A percentile compares a stretch with the other conserved stretches of the same genome.
These are phyloP conservation scores for Mycena rosella DNA, from an alignment of 768 basidiomycete species.

Conservation along the genomic window DNA sequence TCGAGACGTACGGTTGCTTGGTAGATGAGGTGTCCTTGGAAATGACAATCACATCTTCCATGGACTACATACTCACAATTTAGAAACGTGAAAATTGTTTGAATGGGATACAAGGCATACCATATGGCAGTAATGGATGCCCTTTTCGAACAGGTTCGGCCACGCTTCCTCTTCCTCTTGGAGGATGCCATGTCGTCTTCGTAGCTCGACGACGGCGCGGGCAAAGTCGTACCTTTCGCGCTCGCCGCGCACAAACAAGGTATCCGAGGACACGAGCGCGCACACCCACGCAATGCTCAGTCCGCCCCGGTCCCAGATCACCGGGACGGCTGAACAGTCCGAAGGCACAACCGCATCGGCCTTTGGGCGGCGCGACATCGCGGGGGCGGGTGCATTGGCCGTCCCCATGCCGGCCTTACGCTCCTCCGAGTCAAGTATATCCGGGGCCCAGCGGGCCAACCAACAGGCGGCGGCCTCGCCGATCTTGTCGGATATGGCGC, in stretches of 20 bases:
- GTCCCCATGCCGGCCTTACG: slow-evolving; percentile 38
- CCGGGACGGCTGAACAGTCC: slow-evolving; percentile 51
- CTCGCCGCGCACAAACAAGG: slow-evolving; percentile 84
- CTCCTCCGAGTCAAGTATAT: slow-evolving; percentile 80
- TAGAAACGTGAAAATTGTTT: slow-evolving; percentile 20
- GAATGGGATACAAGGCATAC: slow-evolving; percentile 53
- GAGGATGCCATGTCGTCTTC: slow-evolving; percentile 66
- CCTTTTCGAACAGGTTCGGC: slow-evolving; percentile 75
- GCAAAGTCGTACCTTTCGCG: slow-evolving; percentile 86
- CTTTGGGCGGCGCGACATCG: slow-evolving; percentile 35
- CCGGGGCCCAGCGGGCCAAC: slow-evolving; percentile 87
- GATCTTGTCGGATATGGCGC: slow-evolving; percentile 91
- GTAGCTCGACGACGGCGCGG: slow-evolving; percentile 78
- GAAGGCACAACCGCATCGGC: slow-evolving; percentile 29
- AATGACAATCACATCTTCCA: slow-evolving; percentile 83
- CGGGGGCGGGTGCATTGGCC: background rate
- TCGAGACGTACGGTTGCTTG: slow-evolving; percentile 74
- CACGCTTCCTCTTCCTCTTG: slow-evolving; percentile 79
- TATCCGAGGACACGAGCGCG: slow-evolving; percentile 81
- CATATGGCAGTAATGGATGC: slow-evolving; percentile 92
- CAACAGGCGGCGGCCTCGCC: slow-evolving; percentile 92
- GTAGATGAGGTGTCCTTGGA: slow-evolving; percentile 81
- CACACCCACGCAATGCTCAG: slow-evolving; percentile 80
- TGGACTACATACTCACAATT: slow-evolving; percentile 64
- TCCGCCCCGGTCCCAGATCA: slow-evolving; percentile 83